Percentiles rank a stretch among this genome's conserved stretches.
These are phyloP conservation scores for Wickerhamiella occidentalis DNA, from an alignment of 805 yeast genomes.

Conservation along the genomic window DNA sequence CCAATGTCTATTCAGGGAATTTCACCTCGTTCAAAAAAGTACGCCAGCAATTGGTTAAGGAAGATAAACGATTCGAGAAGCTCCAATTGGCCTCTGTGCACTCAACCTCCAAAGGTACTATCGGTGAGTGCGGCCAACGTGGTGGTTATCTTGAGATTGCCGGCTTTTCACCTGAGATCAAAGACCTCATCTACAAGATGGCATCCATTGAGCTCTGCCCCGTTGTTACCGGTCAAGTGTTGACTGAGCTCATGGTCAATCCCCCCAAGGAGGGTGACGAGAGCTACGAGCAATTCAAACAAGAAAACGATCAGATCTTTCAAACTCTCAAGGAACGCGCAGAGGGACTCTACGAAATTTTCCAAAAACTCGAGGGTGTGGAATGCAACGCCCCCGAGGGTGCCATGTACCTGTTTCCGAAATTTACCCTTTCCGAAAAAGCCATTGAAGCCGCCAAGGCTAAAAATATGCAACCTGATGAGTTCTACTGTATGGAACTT, in stretches of 20 bases:
- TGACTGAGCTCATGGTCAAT: slow-evolving; percentile 83
- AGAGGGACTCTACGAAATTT: slow-evolving; percentile 50
- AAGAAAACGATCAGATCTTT: slow-evolving; percentile 53
- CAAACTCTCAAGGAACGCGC: slow-evolving; percentile 55
- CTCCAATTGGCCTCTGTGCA: slow-evolving; percentile 90
- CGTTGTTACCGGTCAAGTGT: slow-evolving; percentile 87
- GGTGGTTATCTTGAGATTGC: slow-evolving; percentile 96
- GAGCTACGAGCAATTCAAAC: slow-evolving; percentile 52
- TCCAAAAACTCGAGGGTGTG: slow-evolving; percentile 67
- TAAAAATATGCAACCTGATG: slow-evolving; percentile 57
- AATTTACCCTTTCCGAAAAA: slow-evolving; percentile 48
- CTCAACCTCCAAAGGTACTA: slow-evolving; percentile 94
- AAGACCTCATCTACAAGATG: slow-evolving; percentile 63
- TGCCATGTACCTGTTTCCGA: slow-evolving; percentile 95
- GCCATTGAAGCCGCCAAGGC: slow-evolving; percentile 52
- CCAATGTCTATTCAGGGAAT: slow-evolving; percentile 70
- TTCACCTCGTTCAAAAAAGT: slow-evolving; percentile 79
- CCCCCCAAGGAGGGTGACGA: slow-evolving; percentile 76
- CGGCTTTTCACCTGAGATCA: slow-evolving; percentile 62
- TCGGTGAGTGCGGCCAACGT: slow-evolving; percentile 99
- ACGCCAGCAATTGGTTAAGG: slow-evolving; percentile 46
- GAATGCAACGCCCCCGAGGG: slow-evolving; percentile 86
- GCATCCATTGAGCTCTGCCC: slow-evolving; percentile 90
- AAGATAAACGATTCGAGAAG: slow-evolving; percentile 41
- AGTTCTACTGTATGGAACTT: slow-evolving; percentile 73